Base-by-base conservation (phyloP, 192 early-diverging fungal species). In the Obelidium mucronatum region DNA sequence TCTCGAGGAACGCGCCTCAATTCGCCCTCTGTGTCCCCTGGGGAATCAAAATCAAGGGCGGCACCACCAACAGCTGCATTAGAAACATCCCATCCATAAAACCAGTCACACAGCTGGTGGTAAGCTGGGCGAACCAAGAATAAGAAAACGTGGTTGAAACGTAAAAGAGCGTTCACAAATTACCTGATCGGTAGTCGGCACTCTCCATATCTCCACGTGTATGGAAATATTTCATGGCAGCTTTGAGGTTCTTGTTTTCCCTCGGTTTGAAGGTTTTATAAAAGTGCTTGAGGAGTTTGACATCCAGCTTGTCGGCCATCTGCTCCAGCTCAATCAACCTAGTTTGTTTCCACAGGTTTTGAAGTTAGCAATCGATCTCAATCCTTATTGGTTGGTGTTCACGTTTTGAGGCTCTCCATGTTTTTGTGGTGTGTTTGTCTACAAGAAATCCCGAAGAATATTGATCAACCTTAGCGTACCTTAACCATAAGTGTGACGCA, bases 11-110 rank as follows among this genome's bases (percentile, higher is more conserved):
- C 78, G 5, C 88, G 78, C 26, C 76, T 65, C 76, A 86, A 71
- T 36, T 79, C 82, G 3, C 52, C 40, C 33, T 40, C 79, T 2
- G 35, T 62, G 3, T 19, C 73, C n/a, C n/a, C n/a, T n/a, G n/a
- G n/a, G n/a, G n/a, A n/a, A n/a, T n/a, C n/a, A n/a, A n/a, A n/a
- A 15, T 65, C 78, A 22, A 48, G 22, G 13, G 17, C 30, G 19
- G 24, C 44, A 24, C 30, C 28, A 24, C n/a, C n/a, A 22, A 71
- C 74, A 0, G 79, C 60, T n/a, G 24, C 82, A 63, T 89, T 85
- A 13, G 79, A 80, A 22, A 90, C 88, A 71, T 85, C 85, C 88
- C 88, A 90, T 30, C 88, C 88, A 55, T 87, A 90, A 42, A 88
- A 79, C 88, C 88, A 90, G 63, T 90, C 88, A 72, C 83, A 82